phyloP scores from a whole-genome alignment of 768 basidiomycete genomes.

The Macrolepiota dolichaula region DNA sequence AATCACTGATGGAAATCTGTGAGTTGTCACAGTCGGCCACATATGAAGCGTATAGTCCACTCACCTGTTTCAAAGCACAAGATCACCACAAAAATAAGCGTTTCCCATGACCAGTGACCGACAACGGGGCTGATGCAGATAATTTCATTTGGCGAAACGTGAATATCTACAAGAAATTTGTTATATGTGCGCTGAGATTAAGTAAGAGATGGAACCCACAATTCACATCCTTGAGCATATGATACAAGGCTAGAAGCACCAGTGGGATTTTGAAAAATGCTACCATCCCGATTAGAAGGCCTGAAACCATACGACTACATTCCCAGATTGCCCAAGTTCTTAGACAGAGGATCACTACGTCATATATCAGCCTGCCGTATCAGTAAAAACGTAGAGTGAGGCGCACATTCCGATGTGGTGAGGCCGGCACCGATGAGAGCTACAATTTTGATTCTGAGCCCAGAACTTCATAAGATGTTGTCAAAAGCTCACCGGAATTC shows the following conservation, averaged over 20 bases:
- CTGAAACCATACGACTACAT: background rate
- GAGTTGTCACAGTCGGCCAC: too few species aligned
- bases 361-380: background rate
- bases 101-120: background rate
- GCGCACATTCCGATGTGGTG: background rate
- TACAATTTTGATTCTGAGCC: background rate
- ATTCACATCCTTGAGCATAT: background rate
- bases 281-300: background rate
- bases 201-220: background rate
- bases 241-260: background rate
- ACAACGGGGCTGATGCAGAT: background rate
- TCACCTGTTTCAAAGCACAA: background rate
- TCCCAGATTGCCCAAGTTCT: slow-evolving; percentile 10
- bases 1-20: background rate
- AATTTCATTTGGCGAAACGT: background rate
- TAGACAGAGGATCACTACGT: background rate
- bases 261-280: background rate
- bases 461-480: too few species aligned
- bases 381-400: background rate
- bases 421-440: background rate
- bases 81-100: background rate
- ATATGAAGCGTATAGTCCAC: background rate
- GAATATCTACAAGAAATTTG: background rate
- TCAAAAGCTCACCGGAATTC: background rate
- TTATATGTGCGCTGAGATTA: background rate